These are phyloP conservation scores for Fusarium sororula DNA, from an alignment of 2,329 filamentous ascomycete species.

Conservation along the genomic window DNA sequence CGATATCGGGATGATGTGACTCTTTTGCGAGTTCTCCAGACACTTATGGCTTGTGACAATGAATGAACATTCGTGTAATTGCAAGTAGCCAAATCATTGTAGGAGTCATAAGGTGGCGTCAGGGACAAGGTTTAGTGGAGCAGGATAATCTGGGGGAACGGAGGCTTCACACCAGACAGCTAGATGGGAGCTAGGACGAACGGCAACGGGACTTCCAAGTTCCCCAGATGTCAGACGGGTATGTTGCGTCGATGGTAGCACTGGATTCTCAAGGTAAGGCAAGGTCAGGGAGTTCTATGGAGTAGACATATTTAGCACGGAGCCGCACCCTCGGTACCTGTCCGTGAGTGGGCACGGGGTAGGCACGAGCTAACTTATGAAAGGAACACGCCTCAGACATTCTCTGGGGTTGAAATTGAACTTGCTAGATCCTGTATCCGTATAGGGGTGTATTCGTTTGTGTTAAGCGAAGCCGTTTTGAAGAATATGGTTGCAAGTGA, in stretches of 20 bases:
- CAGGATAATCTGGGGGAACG: conserved; percentile 34
- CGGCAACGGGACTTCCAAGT: conserved; percentile 20
- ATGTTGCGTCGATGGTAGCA: background rate
- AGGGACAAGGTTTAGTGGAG: conserved; percentile 16
- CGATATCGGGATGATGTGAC: conserved; percentile 33
- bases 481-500: background rate
- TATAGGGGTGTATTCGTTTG: conserved; percentile 4
- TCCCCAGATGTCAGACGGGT: conserved; percentile 20
- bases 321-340: conserved; percentile 40
- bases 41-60: background rate
- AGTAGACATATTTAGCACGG: conserved; percentile 26
- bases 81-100: conserved; percentile 2
- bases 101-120: conserved; percentile 15
- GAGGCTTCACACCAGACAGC: conserved; percentile 15
- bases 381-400: conserved; percentile 7
- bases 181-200: conserved; percentile 39
- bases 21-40: background rate
- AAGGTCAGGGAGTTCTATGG: conserved; percentile 13
- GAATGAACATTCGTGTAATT: background rate
- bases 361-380: background rate
- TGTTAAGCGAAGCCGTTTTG: background rate
- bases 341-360: conserved; percentile 31
- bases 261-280: background rate
- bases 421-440: conserved; percentile 5
- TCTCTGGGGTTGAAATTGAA: background rate